phyloP scores from a whole-genome alignment of 1,139 yeast genomes.

The Hemisphaericaspora xylofermentans region DNA sequence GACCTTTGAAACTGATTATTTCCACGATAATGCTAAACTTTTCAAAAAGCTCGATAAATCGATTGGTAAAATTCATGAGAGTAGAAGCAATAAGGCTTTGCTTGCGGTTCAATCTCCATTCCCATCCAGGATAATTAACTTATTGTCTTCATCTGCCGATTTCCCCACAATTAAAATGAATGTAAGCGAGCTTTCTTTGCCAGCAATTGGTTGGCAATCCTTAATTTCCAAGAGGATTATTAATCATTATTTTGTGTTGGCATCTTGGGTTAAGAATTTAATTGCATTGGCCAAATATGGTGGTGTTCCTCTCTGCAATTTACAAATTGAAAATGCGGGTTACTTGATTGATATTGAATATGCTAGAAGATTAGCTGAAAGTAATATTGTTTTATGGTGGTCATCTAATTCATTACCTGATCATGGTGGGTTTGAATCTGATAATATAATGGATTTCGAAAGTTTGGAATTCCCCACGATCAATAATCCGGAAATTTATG shows the following conservation, averaged over 20 bases:
- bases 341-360: slow-evolving; percentile 82
- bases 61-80: slow-evolving; percentile 61
- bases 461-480: slow-evolving; percentile 68
- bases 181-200: slow-evolving; percentile 55
- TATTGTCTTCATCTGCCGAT: slow-evolving; percentile 47
- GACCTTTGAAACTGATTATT: slow-evolving; percentile 53
- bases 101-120: slow-evolving; percentile 76
- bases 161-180: slow-evolving; percentile 68
- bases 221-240: slow-evolving; percentile 65
- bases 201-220: slow-evolving; percentile 87
- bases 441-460: slow-evolving; percentile 52
- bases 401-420: slow-evolving; percentile 79
- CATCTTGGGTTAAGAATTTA: slow-evolving; percentile 72
- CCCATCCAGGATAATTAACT: slow-evolving; percentile 40
- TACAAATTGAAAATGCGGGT: slow-evolving; percentile 73
- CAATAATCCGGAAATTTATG: slow-evolving; percentile 79
- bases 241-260: slow-evolving; percentile 70
- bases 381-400: slow-evolving; percentile 90
- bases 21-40: slow-evolving; percentile 47
- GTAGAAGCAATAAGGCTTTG: slow-evolving; percentile 65
- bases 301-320: slow-evolving; percentile 82
- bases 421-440: slow-evolving; percentile 81
- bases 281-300: slow-evolving; percentile 68
- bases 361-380: slow-evolving; percentile 69
- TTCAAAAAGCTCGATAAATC: slow-evolving; percentile 54